Percentiles rank a stretch among this genome's conserved stretches.
phyloP scores from a whole-genome alignment of 208 protist genomes.

The Trypanosoma cruzi region DNA sequence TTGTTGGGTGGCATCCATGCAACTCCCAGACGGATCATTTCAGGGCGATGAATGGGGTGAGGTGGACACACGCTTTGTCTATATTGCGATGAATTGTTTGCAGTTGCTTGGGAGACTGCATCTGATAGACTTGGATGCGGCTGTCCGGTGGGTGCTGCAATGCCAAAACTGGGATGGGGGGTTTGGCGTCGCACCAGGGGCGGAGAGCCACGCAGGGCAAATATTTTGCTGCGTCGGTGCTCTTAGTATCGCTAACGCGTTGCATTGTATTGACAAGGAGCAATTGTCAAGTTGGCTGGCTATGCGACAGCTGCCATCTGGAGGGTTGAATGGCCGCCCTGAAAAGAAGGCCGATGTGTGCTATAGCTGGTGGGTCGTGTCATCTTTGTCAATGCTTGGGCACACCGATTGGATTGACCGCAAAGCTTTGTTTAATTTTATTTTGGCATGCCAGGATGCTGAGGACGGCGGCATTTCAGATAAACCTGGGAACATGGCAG shows the following conservation, averaged over 20 bases:
- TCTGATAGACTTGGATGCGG: slow-evolving; percentile 87
- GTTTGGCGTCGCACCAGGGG: slow-evolving; percentile 95
- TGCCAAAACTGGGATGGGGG: slow-evolving; percentile 99
- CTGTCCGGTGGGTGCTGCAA: slow-evolving; percentile 89
- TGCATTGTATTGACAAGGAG: slow-evolving; percentile 93
- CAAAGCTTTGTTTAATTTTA: slow-evolving; percentile 93
- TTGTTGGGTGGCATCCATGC: slow-evolving; percentile 88
- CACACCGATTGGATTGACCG: slow-evolving; percentile 96
- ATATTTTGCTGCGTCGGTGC: slow-evolving; percentile 98
- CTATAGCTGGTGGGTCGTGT: slow-evolving; percentile 99
- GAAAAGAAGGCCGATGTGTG: slow-evolving; percentile 99
- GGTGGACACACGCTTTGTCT: slow-evolving; percentile 98
- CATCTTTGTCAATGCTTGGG: slow-evolving; percentile 94
- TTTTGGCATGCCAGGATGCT: slow-evolving; percentile 96
- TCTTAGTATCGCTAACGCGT: slow-evolving; percentile 93
- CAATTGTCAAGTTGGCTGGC: slow-evolving; percentile 97
- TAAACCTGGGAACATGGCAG: slow-evolving; percentile 96
- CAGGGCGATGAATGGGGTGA: slow-evolving; percentile 98
- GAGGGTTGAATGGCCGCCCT: slow-evolving; percentile 99
- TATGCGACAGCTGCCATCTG: slow-evolving; percentile 97
- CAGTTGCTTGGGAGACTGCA: slow-evolving; percentile 87
- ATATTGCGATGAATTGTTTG: slow-evolving; percentile 96
- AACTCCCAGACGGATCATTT: slow-evolving; percentile 98
- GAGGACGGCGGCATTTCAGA: slow-evolving; percentile 98
- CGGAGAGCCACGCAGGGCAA: slow-evolving; percentile 98